These are phyloP conservation scores for Barnettozyma pratensis DNA, from an alignment of 805 yeast genomes.

Conservation along the genomic window DNA sequence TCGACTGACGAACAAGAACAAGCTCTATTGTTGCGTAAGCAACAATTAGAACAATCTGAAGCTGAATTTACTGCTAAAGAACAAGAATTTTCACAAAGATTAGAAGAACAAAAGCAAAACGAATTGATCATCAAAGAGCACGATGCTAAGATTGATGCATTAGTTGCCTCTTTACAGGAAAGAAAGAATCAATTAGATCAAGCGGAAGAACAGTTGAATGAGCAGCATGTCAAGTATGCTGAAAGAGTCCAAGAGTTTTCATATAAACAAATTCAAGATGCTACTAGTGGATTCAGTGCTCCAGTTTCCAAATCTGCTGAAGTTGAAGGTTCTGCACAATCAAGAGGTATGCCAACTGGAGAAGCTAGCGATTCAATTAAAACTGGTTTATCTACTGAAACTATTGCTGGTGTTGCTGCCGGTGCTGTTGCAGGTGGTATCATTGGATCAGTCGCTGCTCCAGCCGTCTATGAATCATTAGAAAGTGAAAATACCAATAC, in stretches of 20 bases:
- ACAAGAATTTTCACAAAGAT: constrained; percentile 29
- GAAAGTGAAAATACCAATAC: constrained; percentile 29
- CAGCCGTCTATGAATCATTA: constrained; percentile 21
- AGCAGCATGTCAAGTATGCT: constrained; percentile 33
- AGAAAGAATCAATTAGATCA: constrained; percentile 33
- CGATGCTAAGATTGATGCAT: constrained; percentile 29
- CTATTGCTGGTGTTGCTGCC: constrained; percentile 17
- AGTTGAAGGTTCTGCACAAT: constrained; percentile 13
- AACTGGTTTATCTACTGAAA: constrained; percentile 16
- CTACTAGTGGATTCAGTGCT: constrained; percentile 18
- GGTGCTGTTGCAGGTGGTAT: constrained; percentile 26
- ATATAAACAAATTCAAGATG: constrained; percentile 33
- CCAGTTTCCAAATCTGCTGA: background rate
- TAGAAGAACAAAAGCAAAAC: constrained; percentile 30
- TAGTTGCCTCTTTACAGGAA: constrained; percentile 30
- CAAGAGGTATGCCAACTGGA: background rate
- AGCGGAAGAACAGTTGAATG: constrained; percentile 36
- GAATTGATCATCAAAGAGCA: constrained; percentile 33
- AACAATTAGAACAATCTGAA: constrained; percentile 15
- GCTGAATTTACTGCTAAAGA: constrained; percentile 16
- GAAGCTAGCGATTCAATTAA: constrained; percentile 13
- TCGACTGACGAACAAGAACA: constrained; percentile 33
- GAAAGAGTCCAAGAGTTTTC: constrained; percentile 34
- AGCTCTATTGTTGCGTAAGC: constrained; percentile 28
- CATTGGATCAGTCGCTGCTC: constrained; percentile 21